Conservation (phyloP, 495 filamentous ascomycete species). For the Podospora anserina region DNA sequence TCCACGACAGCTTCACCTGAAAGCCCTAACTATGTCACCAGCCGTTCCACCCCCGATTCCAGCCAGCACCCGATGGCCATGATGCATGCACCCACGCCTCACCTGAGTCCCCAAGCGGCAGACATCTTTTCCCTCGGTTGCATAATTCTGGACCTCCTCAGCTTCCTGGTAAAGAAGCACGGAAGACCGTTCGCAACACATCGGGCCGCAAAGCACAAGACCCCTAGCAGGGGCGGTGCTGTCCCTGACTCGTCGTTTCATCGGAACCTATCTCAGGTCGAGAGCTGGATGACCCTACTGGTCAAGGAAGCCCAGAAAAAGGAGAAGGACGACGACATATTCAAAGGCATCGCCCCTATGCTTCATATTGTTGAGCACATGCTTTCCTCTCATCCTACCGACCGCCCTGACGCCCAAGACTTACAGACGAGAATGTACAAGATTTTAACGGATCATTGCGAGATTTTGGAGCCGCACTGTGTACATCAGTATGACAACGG, state of each 20-base stretch:
- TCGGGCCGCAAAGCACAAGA: constrained; percentile 64
- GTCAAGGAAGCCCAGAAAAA: constrained; percentile 66
- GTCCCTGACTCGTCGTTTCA: constrained; percentile 79
- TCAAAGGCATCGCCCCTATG: constrained; percentile 47
- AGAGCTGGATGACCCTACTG: constrained; percentile 70
- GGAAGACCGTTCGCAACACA: constrained; percentile 67
- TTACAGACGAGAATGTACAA: constrained; percentile 44
- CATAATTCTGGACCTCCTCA: constrained; percentile 67
- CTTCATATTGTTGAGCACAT: constrained; percentile 46
- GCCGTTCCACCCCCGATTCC: constrained; percentile 28
- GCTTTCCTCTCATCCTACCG: constrained; percentile 43
- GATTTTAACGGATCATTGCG: constrained; percentile 45
- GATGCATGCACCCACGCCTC: constrained; percentile 36
- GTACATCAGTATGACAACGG: constrained; percentile 35
- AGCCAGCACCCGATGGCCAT: constrained; percentile 27
- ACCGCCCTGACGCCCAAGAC: constrained; percentile 44
- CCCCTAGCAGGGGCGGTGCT: constrained; percentile 63
- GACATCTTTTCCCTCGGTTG: constrained; percentile 80
- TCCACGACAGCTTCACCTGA: constrained; percentile 33
- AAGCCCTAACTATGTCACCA: constrained; percentile 36
- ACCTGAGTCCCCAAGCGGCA: constrained; percentile 46
- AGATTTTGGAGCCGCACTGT: constrained; percentile 46
- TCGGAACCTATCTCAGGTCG: constrained; percentile 71
- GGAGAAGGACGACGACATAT: constrained; percentile 59
- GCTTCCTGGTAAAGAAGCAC: constrained; percentile 68